These are phyloP conservation scores for Magnaporthiopsis incrustans DNA, from an alignment of 2,329 filamentous ascomycete species.

Conservation along the genomic window DNA sequence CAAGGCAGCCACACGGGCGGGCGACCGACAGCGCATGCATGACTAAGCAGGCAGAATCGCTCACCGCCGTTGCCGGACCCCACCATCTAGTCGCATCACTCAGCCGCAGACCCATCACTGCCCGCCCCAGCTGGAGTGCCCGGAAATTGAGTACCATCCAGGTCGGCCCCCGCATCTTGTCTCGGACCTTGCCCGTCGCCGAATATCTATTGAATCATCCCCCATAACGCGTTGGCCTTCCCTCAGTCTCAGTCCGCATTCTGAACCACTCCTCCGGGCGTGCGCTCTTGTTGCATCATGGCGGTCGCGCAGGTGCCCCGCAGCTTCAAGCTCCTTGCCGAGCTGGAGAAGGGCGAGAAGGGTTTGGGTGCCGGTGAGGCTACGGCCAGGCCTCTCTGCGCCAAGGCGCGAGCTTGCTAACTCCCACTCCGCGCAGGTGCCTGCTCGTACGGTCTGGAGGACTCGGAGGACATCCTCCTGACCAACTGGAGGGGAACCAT, in stretches of 20 bases:
- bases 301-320: constrained; percentile 61
- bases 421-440: constrained; percentile 53
- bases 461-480: constrained; percentile 92
- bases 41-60: constrained; percentile 14
- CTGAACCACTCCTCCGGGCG: neutral
- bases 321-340: constrained; percentile 93
- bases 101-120: neutral
- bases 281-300: constrained; percentile 17
- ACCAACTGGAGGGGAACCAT: constrained; percentile 99
- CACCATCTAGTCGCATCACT: constrained; percentile 3
- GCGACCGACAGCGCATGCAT: constrained; percentile 6
- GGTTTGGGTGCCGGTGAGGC: constrained; percentile 73
- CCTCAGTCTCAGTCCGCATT: neutral
- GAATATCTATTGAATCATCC: neutral
- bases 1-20: neutral
- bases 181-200: too few relatives aligned
- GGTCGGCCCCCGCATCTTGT: constrained; percentile 1
- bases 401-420: neutral
- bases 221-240: neutral
- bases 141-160: neutral
- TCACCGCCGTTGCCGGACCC: constrained; percentile 12
- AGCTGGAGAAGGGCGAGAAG: constrained; percentile 98
- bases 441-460: constrained; percentile 92
- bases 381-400: constrained; percentile 10
- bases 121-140: neutral